Conservation (phyloP, 179 eudicot species). For the Spergularia azorica region DNA sequence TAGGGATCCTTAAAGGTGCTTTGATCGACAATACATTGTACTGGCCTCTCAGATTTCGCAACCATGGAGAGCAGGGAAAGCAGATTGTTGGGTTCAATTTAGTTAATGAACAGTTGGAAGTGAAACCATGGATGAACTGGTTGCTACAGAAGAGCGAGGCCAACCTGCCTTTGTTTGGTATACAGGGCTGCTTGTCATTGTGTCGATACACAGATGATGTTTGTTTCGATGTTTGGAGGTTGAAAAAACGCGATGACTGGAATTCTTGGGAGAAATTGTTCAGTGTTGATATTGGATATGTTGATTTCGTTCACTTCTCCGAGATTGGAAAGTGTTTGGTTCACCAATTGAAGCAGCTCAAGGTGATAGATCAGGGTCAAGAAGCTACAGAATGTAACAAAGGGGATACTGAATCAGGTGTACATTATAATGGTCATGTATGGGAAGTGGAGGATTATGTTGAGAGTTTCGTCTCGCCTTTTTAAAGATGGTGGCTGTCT, state of each 20-base stretch:
- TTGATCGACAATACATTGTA: not conserved
- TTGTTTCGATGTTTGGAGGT: slow-evolving; percentile 10
- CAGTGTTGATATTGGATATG: not conserved
- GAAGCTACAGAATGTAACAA: not conserved
- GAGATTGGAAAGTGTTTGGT: slow-evolving; percentile 10
- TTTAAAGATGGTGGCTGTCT: not conserved
- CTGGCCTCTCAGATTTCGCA: slow-evolving; percentile 8
- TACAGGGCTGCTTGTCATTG: slow-evolving; percentile 13
- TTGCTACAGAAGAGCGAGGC: not conserved
- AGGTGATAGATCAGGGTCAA: not conserved
- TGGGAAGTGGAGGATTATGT: slow-evolving; percentile 14
- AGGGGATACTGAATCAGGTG: not conserved
- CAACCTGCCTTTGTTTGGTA: not conserved
- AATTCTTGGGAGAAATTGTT: slow-evolving; percentile 15
- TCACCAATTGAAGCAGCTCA: not conserved
- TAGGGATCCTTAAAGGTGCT: slow-evolving; percentile 7
- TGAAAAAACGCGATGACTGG: slow-evolving; percentile 9
- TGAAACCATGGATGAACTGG: slow-evolving; percentile 6
- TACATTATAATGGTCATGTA: not conserved
- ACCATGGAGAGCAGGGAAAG: not conserved
- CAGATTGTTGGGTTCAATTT: slow-evolving; percentile 4
- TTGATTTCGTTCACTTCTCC: not conserved
- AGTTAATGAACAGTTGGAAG: not conserved
- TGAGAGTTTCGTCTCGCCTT: slow-evolving; percentile 13
- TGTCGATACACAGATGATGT: not conserved